These are phyloP conservation scores for Primulina tabacum DNA, from an alignment of 257 asterid species.

Conservation along the genomic window DNA sequence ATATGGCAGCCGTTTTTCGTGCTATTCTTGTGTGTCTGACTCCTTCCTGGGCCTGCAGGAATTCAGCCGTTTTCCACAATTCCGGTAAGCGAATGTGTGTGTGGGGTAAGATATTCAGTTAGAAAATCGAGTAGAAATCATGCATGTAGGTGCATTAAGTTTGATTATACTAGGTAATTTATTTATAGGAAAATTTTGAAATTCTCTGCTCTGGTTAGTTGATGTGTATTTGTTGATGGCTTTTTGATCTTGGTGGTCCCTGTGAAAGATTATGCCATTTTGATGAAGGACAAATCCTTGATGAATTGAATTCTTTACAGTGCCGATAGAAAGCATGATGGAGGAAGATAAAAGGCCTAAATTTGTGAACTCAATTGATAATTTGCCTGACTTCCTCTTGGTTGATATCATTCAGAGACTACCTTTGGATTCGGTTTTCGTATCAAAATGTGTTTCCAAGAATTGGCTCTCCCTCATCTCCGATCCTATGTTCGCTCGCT, in stretches of 20 bases:
- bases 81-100: conserved; percentile 9
- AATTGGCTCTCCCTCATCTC: conserved; percentile 22
- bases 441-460: conserved; percentile 19
- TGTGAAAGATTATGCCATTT: too few species aligned
- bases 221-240: too few species aligned
- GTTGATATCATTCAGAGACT: conserved; percentile 20
- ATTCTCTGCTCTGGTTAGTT: not conserved
- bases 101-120: not conserved
- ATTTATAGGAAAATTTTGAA: too few species aligned
- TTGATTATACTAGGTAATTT: too few species aligned
- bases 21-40: conserved; percentile 10
- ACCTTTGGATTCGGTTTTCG: conserved; percentile 19
- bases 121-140: not conserved
- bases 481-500: conserved; percentile 13
- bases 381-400: conserved; percentile 19
- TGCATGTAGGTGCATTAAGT: not conserved
- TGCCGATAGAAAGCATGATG: conserved; percentile 12
- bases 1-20: too few species aligned
- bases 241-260: too few species aligned
- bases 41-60: not conserved
- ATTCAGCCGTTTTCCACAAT: conserved; percentile 21
- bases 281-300: not conserved
- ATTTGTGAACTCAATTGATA: conserved; percentile 7
- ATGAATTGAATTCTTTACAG: not conserved
- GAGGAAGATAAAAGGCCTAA: conserved; percentile 23